Evolutionary conservation across 2,329 filamentous ascomycete species (phyloP), one percentile per base, ranked within the genome.

Genomic region (Aspergillus sp.): DNA sequence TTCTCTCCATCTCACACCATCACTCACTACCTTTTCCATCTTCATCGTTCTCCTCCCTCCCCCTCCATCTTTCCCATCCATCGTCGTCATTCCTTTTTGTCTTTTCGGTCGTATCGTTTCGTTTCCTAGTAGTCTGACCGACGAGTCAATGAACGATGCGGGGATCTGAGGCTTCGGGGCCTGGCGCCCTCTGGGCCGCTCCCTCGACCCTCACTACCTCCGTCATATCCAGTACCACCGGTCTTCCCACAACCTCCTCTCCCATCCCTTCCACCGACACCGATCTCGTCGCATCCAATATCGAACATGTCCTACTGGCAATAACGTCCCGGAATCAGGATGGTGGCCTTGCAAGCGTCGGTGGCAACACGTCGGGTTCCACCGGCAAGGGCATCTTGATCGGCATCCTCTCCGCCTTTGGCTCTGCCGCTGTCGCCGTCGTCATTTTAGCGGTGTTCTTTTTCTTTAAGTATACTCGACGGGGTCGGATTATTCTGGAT

Each of bases 401-500:
- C 70, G 94, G 93, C 61, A 85, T 99, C 67, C 81, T 96, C 56
- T 96, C 92, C 36, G 95, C 93, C 13, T 93, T 97, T 73, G 93
- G 91, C 56, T 95, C 92, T 36, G 93, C 93, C 42, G 83, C 89
- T 30, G 79, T 96, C 52, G 90, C 95, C 57, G 87, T 89, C 52
- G 71, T 95, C 57, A 79, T 95, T 53, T 85, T 93, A 63, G 79
- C 88, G 49, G 76, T 94, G 67, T 85, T 97, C 69, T 96, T 96
- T 74, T 94, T 96, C 76, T 94, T 97, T 73, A 85, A 89, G 74
- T 95, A 95, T 71, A 96, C 93, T 35, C 84, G 81, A 50, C 87
- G 87, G 47, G 93, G 93, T 41, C 85, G 93, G 62, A 96, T 99
- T 67, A 84, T 97, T 58, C 82, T 99, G 61, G 94, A 99, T 76